A percentile compares a stretch with the other conserved stretches of the same genome.
These are phyloP conservation scores for Alternaria arbusti DNA, from an alignment of 2,329 filamentous ascomycete genomes.

Conservation along the genomic window DNA sequence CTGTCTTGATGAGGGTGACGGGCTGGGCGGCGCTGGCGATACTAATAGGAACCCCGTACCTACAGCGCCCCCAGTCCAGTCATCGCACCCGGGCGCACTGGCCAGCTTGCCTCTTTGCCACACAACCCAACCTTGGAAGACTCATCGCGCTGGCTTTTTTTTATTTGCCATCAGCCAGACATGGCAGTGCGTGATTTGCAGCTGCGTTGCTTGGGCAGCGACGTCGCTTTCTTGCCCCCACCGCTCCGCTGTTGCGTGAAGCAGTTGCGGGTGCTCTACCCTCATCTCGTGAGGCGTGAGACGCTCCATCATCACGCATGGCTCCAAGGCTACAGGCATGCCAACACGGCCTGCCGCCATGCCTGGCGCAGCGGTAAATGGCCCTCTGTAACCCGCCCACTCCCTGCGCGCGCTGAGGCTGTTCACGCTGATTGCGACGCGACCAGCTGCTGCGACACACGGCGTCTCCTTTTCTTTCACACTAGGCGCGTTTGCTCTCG, in stretches of 20 bases:
- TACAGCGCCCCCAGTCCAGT: constrained; percentile 31
- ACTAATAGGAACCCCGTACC: constrained; percentile 35
- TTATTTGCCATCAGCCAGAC: not conserved
- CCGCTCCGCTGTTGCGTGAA: not conserved
- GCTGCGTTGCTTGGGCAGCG: not conserved
- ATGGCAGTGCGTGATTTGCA: constrained; percentile 6
- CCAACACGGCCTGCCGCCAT: constrained; percentile 26
- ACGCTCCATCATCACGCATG: constrained; percentile 22
- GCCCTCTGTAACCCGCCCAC: not conserved
- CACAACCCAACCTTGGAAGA: constrained; percentile 17
- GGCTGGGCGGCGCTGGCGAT: constrained; percentile 36
- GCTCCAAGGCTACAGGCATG: constrained; percentile 17
- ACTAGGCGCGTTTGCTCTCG: constrained; percentile 12
- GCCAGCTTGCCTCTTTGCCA: constrained; percentile 30
- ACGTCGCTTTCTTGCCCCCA: not conserved
- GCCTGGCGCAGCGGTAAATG: constrained; percentile 22
- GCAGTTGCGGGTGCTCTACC: not conserved
- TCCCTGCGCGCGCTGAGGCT: constrained; percentile 13
- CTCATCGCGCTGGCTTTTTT: constrained; percentile 23
- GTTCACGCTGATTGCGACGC: constrained; percentile 18
- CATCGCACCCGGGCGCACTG: constrained; percentile 29
- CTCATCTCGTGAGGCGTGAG: constrained; percentile 11
- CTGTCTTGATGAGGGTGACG: constrained; percentile 34
- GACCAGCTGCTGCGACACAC: constrained; percentile 29
- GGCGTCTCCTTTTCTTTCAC: constrained; percentile 27